Conservation (phyloP, 2,329 filamentous ascomycete genomes). For the Venturiaceae sp. region DNA sequence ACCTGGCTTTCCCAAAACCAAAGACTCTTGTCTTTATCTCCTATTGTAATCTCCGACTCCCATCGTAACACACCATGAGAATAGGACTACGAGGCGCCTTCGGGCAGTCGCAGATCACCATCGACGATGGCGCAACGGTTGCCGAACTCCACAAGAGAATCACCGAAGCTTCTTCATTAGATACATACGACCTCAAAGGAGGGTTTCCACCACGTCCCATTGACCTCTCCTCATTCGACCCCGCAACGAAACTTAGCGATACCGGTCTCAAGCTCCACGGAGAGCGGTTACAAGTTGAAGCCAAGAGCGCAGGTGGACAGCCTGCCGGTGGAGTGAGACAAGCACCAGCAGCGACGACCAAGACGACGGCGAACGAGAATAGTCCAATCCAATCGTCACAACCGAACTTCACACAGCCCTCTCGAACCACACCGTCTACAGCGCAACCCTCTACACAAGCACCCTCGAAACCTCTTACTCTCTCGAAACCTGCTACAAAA, state of each 20-base stretch:
- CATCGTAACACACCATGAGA: background rate
- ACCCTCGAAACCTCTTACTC: slow-evolving; percentile 1
- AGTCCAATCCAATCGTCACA: slow-evolving; percentile 7
- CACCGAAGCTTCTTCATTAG: slow-evolving; percentile 52
- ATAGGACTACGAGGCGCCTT: slow-evolving; percentile 40
- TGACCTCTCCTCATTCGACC: slow-evolving; percentile 44
- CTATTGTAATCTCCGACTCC: background rate
- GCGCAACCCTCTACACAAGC: slow-evolving; percentile 9
- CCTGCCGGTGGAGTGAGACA: slow-evolving; percentile 14
- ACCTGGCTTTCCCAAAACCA: background rate
- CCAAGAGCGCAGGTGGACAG: slow-evolving; percentile 28
- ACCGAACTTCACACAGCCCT: slow-evolving; percentile 12
- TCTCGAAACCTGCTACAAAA: slow-evolving; percentile 9
- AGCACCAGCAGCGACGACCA: background rate
- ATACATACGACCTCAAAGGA: slow-evolving; percentile 67
- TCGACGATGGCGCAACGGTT: slow-evolving; percentile 60
- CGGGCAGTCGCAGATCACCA: slow-evolving; percentile 58
- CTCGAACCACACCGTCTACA: slow-evolving; percentile 12
- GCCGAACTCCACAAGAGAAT: slow-evolving; percentile 52
- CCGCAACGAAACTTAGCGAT: slow-evolving; percentile 40
- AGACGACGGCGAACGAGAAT: slow-evolving; percentile 10
- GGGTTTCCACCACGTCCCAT: slow-evolving; percentile 72
- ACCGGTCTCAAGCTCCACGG: slow-evolving; percentile 55
- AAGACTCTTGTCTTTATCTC: background rate
- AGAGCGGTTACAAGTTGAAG: slow-evolving; percentile 57